Percentiles rank a stretch among this genome's conserved stretches.
These are phyloP conservation scores for Panus rudis DNA, from an alignment of 768 basidiomycete species.

Conservation along the genomic window DNA sequence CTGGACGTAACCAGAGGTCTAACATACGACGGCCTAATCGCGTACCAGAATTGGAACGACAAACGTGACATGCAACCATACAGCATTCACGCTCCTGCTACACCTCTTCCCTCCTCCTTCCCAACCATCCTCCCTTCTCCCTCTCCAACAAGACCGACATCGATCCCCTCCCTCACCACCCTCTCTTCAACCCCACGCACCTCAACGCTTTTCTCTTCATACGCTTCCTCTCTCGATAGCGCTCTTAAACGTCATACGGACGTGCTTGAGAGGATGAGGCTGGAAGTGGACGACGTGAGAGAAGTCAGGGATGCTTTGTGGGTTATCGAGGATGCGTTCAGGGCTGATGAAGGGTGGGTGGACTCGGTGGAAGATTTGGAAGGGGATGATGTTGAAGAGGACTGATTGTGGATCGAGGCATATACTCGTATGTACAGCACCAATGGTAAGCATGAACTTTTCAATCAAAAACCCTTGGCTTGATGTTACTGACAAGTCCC, in stretches of 20 bases:
- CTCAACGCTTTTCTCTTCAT: constrained; percentile 37
- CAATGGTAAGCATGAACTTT: no score
- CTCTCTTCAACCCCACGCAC: constrained; percentile 36
- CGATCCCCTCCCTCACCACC: constrained; percentile 31
- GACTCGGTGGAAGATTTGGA: constrained; percentile 20
- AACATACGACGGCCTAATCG: no score
- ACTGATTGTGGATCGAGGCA: no score
- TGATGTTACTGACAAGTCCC: no score
- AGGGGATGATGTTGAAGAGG: constrained; percentile 22
- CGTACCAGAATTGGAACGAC: no score
- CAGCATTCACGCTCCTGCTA: constrained; percentile 45
- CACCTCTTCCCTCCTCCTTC: constrained; percentile 56
- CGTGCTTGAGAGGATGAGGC: constrained; percentile 26
- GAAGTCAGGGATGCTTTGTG: constrained; percentile 54
- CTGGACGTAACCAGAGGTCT: constrained; percentile 59
- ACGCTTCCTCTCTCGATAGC: constrained; percentile 45
- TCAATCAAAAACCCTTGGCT: no score
- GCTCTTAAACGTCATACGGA: constrained; percentile 34
- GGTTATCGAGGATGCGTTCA: constrained; percentile 45
- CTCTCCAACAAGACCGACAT: constrained; percentile 1
- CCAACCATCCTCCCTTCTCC: constrained; percentile 35
- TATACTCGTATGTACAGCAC: no score
- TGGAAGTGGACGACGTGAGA: constrained; percentile 49
- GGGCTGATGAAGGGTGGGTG: constrained; percentile 24
- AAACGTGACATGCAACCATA: constrained; percentile 29